phyloP scores from a whole-genome alignment of 2,329 filamentous ascomycete species.

The Rhexocercosporidium sp. region DNA sequence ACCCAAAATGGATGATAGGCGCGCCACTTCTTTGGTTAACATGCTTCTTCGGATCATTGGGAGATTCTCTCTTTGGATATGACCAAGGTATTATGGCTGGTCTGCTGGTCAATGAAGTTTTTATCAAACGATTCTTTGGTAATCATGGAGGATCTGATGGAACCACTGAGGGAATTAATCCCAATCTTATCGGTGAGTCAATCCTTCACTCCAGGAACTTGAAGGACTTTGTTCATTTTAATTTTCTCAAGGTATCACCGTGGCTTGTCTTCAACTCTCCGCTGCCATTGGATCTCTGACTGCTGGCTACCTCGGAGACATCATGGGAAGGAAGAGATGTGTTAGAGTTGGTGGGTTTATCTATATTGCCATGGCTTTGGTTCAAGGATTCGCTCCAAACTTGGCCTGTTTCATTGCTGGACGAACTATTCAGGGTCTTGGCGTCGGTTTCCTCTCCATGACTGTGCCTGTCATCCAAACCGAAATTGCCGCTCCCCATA shows the following conservation, averaged over 20 bases:
- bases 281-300: conserved; percentile 6
- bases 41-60: conserved; percentile 11
- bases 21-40: conserved; percentile 1
- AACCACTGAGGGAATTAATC: neutral
- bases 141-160: conserved; percentile 6
- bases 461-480: conserved; percentile 16
- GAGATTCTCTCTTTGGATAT: conserved; percentile 13
- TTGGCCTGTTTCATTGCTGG: conserved; percentile 8
- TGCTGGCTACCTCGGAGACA: conserved; percentile 11
- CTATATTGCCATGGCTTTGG: conserved; percentile 11
- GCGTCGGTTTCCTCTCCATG: conserved; percentile 15
- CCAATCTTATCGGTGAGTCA: conserved; percentile 5
- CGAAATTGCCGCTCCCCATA: conserved; percentile 13
- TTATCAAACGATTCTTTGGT: conserved; percentile 9
- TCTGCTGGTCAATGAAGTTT: conserved; percentile 9
- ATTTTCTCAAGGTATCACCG: conserved; percentile 8
- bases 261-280: conserved; percentile 10
- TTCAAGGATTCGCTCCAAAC: conserved; percentile 9
- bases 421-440: conserved; percentile 17
- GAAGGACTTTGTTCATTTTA: neutral
- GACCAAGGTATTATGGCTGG: conserved; percentile 18
- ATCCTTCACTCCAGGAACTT: too few relatives aligned
- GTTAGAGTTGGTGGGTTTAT: conserved; percentile 11
- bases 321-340: conserved; percentile 13
- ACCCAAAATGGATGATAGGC: conserved; percentile 2